Evolutionary conservation across 2,329 filamentous ascomycete genomes (phyloP).

Genomic region (Fusarium paranaense): DNA sequence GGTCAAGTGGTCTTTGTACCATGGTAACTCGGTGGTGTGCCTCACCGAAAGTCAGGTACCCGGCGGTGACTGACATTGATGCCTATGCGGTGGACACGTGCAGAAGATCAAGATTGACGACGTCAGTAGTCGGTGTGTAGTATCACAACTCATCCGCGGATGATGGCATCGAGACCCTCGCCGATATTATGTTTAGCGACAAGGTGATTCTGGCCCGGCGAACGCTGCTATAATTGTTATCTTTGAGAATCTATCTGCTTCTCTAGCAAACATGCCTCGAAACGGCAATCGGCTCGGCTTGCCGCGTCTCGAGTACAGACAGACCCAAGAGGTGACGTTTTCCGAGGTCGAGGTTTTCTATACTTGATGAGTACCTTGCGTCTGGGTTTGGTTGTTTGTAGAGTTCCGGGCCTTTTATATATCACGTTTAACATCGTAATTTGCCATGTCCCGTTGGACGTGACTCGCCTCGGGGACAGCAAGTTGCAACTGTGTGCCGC

Average conservation of each 20-base stretch:
- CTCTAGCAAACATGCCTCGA: neutral
- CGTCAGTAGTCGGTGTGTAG: neutral
- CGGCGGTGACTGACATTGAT: constrained; percentile 6
- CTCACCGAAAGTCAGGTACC: constrained; percentile 8
- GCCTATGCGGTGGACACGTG: neutral
- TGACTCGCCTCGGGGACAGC: neutral
- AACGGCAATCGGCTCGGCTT: neutral
- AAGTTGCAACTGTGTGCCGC: neutral
- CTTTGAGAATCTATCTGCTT: neutral
- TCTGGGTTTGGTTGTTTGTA: neutral
- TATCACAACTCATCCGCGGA: neutral
- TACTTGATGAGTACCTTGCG: neutral
- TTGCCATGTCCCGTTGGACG: neutral
- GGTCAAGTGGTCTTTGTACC: constrained; percentile 14
- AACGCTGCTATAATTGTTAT: neutral
- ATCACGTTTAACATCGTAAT: neutral
- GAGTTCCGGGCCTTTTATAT: neutral
- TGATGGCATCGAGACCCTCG: neutral
- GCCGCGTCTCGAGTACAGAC: neutral
- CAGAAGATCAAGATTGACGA: neutral
- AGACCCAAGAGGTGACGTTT: neutral
- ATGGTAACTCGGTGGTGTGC: constrained; percentile 1
- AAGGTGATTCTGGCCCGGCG: neutral
- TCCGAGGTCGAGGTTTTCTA: neutral
- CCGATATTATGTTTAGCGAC: neutral